phyloP scores from a whole-genome alignment of 73 alveolate genomes.

The Tetrahymena malaccensis region DNA sequence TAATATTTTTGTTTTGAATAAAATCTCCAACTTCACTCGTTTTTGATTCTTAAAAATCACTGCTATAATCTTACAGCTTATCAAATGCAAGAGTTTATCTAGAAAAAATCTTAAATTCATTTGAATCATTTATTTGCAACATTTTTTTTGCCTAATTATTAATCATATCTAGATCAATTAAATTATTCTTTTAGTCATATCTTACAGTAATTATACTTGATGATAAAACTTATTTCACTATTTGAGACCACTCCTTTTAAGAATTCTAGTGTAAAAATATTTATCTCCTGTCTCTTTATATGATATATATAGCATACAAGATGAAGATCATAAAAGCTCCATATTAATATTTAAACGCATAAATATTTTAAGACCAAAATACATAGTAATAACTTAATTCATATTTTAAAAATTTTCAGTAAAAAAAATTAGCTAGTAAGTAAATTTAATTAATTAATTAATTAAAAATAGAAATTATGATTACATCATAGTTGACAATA shows the following conservation, averaged over 20 bases:
- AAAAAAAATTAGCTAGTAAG: not conserved
- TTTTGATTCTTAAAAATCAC: not conserved
- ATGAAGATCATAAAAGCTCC: not conserved
- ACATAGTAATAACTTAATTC: not conserved
- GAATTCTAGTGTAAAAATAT: not conserved
- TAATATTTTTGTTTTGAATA: not conserved
- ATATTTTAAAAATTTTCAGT: too few relatives aligned
- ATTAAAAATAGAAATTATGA: too few relatives aligned
- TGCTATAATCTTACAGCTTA: not conserved
- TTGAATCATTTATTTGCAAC: not conserved
- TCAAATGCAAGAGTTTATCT: not conserved
- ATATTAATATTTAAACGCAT: not conserved
- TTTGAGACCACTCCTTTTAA: not conserved
- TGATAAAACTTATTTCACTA: not conserved
- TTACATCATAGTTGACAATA: not conserved
- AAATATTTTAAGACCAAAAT: not conserved
- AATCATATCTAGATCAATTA: not conserved
- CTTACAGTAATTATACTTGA: not conserved
- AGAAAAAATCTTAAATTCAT: not conserved
- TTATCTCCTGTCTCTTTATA: not conserved
- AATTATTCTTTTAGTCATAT: not conserved
- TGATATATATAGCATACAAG: not conserved
- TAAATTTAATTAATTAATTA: too few relatives aligned
- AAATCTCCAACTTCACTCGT: not conserved
- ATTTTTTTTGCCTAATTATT: not conserved